Percentiles rank a stretch among this genome's conserved stretches.
Conservation (phyloP, 1,284 basidiomycete species). For the Fomitiporia mediterranea region DNA sequence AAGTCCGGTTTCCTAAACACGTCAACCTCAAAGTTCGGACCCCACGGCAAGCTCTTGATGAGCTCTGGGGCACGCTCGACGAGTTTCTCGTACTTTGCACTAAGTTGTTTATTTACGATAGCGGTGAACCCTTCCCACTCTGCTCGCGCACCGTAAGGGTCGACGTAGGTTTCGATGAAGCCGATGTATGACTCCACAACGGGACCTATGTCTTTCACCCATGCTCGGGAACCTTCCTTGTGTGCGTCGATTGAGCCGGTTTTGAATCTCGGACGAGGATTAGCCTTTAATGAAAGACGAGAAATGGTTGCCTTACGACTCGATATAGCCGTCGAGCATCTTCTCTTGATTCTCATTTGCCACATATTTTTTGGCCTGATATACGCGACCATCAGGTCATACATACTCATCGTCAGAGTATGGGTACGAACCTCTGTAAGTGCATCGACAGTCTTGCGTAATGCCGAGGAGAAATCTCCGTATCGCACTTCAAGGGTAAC, state of each 20-base stretch:
- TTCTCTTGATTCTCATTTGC: constrained; percentile 68
- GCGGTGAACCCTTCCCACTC: constrained; percentile 93
- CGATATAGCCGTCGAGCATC: constrained; percentile 76
- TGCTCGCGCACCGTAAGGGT: constrained; percentile 77
- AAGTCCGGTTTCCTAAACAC: constrained; percentile 83
- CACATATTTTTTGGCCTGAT: constrained; percentile 62
- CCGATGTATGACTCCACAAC: constrained; percentile 87
- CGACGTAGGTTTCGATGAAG: constrained; percentile 58
- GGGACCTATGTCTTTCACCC: constrained; percentile 83
- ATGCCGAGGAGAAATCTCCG: constrained; percentile 58
- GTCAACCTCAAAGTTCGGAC: constrained; percentile 76
- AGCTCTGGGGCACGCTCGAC: constrained; percentile 71
- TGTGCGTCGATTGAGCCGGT: constrained; percentile 76
- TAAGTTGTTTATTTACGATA: constrained; percentile 78
- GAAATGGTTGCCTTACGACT: constrained; percentile 50
- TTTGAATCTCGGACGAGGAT: constrained; percentile 47
- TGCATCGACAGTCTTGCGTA: constrained; percentile 51
- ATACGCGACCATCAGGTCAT: not conserved
- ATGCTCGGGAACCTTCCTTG: constrained; percentile 68
- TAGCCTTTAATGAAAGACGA: constrained; percentile 1
- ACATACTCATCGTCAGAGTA: not conserved
- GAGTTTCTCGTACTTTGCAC: constrained; percentile 73
- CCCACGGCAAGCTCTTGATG: constrained; percentile 82
- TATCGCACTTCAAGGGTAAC: constrained; percentile 63
- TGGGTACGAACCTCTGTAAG: constrained; percentile 49